Conservation (phyloP, 2,329 filamentous ascomycete species). For the Rhinocladiella similis region DNA sequence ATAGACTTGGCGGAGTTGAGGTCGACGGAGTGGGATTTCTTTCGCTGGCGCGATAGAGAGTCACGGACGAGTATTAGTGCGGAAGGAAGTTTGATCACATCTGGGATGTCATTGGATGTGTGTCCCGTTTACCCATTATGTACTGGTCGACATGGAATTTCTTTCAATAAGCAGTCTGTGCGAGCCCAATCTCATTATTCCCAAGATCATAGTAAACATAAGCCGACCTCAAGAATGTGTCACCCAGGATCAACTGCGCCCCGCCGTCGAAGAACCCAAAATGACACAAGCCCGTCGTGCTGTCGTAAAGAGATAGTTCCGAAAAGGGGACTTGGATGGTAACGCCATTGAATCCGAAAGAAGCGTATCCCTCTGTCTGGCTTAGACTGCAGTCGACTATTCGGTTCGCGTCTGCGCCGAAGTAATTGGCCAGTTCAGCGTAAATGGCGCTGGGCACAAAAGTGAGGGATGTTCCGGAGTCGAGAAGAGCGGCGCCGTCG, state of each 20-base stretch:
- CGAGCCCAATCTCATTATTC: constrained; percentile 70
- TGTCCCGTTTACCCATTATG: too few species aligned
- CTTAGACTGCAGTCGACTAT: constrained; percentile 26
- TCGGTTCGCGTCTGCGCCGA: too few species aligned
- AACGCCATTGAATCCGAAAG: background rate
- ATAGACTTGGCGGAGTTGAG: too few species aligned
- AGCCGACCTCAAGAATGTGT: constrained; percentile 71
- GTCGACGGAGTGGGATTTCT: too few species aligned
- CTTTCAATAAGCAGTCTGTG: constrained; percentile 42
- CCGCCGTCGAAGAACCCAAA: background rate
- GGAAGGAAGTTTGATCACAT: too few species aligned
- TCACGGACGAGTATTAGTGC: too few species aligned
- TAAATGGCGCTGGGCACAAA: constrained; percentile 65
- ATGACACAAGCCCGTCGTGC: too few species aligned
- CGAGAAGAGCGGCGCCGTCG: constrained; percentile 58
- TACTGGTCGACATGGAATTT: too few species aligned
- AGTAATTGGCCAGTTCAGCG: constrained; percentile 48
- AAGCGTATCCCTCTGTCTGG: constrained; percentile 21
- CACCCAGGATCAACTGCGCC: constrained; percentile 60
- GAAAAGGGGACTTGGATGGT: background rate
- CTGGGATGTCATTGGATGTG: too few species aligned
- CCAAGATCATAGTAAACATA: constrained; percentile 74
- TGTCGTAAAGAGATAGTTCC: background rate
- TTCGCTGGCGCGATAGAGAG: too few species aligned
- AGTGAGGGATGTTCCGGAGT: constrained; percentile 70